Percentiles rank a stretch among this genome's conserved stretches.
Evolutionary conservation across 305 asterid species (phyloP).

Genomic region (Fraxinus platypoda): DNA sequence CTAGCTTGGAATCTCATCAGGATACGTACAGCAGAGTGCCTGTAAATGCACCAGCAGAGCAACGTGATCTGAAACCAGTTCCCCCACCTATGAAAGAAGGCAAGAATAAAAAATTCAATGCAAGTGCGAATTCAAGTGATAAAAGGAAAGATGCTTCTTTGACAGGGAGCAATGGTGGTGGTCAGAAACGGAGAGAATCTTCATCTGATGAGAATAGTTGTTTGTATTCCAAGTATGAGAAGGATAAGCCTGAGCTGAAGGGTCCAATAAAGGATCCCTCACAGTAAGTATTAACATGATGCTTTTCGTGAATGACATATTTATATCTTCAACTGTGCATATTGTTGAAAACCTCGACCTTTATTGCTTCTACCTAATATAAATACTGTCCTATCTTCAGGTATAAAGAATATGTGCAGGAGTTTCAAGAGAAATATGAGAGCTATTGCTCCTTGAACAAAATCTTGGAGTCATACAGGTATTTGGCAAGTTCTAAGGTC

Average conservation of each 20-base stretch:
- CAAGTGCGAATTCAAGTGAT: constrained; percentile 50
- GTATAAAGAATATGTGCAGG: constrained; percentile 81
- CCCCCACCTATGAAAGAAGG: constrained; percentile 50
- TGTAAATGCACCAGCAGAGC: constrained; percentile 43
- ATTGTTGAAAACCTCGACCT: constrained; percentile 11
- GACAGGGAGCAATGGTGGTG: constrained; percentile 49
- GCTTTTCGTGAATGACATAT: not conserved
- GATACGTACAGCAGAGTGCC: constrained; percentile 48
- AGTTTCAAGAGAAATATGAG: constrained; percentile 80
- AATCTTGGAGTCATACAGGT: constrained; percentile 83
- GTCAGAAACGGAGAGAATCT: constrained; percentile 58
- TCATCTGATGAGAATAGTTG: constrained; percentile 63
- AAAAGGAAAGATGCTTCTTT: constrained; percentile 55
- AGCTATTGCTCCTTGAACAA: constrained; percentile 63
- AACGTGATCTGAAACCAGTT: constrained; percentile 42
- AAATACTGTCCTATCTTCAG: constrained; percentile 37
- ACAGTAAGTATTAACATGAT: constrained; percentile 58
- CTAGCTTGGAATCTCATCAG: constrained; percentile 40
- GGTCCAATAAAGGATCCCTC: constrained; percentile 69
- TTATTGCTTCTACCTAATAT: constrained; percentile 11
- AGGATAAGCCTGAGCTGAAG: constrained; percentile 80
- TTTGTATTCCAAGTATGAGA: constrained; percentile 72
- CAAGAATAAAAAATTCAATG: constrained; percentile 55
- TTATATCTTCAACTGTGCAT: constrained; percentile 10
- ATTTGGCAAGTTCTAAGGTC: constrained; percentile 25